Evolutionary conservation across 495 filamentous ascomycete species (phyloP), one percentile per base, ranked within the genome.

Genomic region (Hypoxylon cercidicola): DNA sequence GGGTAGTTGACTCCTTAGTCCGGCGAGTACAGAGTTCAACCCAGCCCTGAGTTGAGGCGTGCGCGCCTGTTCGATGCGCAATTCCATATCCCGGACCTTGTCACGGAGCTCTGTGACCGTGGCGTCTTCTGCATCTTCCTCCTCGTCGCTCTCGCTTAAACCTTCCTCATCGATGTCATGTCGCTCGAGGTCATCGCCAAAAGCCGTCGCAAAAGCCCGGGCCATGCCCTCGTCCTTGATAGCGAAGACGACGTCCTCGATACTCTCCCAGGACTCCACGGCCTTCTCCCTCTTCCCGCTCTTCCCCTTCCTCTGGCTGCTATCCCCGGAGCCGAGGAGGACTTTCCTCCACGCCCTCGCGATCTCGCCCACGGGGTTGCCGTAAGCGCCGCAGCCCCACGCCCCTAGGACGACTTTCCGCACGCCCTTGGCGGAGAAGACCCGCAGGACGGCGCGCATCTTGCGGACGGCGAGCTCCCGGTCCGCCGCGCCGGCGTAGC

Each of bases 321-420:
- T 70, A 69, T 74, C 71, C 66, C 51, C 76, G 58, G 23, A 25
- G 23, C 34, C 80, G 71, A 61, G 60, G 46, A 83, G 83, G 78
- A 77, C 88, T 77, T 16, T 72, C 67, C 60, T 87, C 81, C 87
- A 92, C 25, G 84, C 85, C 28, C 78, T 47, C 25, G 87, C 87
- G n/a, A 91, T 82, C 67, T 86, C 85, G 16, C 76, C 72, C 1
- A 79, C 77, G 8, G 90, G 90, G 65, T 91, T 90, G 0, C 70
- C 75, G 70, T 88, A 90, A 0, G 81, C 87, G 4, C 88, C 89
- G 68, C 89, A 91, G 1, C 89, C 89, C 73, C 90, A 76, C 0
- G 88, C 88, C 0, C 89, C 88, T 1, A 93, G 76, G 19, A 91
- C 83, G 10, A 91, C 67, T 64, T 73, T 76, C 11, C 72, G 70